Base-by-base conservation (phyloP, 78 protist genomes). In the Creolimax fragrantissima region DNA sequence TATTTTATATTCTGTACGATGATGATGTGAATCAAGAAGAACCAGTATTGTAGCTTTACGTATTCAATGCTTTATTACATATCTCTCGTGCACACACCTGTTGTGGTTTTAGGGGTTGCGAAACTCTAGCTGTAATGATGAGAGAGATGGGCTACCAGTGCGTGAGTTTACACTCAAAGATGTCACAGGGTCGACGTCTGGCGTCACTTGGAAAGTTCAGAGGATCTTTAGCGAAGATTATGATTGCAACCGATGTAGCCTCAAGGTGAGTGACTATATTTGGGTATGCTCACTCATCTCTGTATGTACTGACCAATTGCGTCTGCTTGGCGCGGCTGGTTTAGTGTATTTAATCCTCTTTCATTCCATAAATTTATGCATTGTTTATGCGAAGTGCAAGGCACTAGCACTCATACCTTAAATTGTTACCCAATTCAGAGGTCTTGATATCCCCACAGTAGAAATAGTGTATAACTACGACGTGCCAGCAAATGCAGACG, bases 381-480 rank as follows among this genome's bases (percentile, higher is more conserved):
- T n/a, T n/a, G n/a, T n/a, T n/a, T n/a, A n/a, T n/a, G n/a, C n/a
- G n/a, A n/a, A 58, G 74, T 32, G 74, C 74, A 24, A 58, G 0
- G 24, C 1, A 58, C 74, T 24, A 24, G 37, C 7, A 83, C 86
- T 83, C 86, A 83, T 5, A 5, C 41, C 86, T 83, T 24, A 5
- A 35, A 6, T 11, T 24, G 6, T 83, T 11, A 32, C 11, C 37
- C 86, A 35, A 5, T 5, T 2, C 92, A 3, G 0, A 81, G 99
- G 99, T 39, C 96, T 99, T 2, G 99, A 99, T 89, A 98, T 99
- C 32, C 99, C 98, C 3, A 36, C 32, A 3, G 98, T 98, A 4
- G 95, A 95, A 41, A 42, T 93, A 2, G 99, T 98, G 24, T 84
- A 98, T 88, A 98, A 99, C 92, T 98, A 90, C 92, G 99, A 98